Evolutionary conservation across 164 flowering plant genomes (phyloP).

Genomic region (Nymphaea colorata): DNA sequence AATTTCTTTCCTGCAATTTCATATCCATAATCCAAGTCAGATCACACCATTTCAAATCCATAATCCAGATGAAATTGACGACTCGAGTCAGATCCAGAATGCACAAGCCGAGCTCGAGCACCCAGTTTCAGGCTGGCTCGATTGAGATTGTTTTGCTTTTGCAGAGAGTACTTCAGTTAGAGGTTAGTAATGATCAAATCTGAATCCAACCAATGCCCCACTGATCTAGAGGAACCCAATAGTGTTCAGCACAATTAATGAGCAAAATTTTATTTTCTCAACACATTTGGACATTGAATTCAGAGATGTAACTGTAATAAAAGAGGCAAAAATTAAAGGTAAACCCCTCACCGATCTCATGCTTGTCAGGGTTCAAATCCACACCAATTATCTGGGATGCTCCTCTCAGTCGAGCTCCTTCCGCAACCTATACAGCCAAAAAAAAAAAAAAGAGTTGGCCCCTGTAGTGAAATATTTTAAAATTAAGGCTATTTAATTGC

Average conservation of each 20-base stretch:
- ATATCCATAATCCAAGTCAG: no score
- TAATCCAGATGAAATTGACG: no score
- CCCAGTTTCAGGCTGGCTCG: no score
- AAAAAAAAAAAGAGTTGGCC: background rate
- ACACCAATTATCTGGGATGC: conserved; percentile 66
- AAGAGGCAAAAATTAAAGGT: background rate
- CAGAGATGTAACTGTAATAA: background rate
- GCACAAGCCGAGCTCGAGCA: no score
- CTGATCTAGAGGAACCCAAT: background rate
- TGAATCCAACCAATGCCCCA: no score
- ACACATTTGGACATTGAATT: no score
- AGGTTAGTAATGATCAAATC: no score
- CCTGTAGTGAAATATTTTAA: background rate
- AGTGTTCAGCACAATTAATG: background rate
- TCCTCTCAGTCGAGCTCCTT: conserved; percentile 46
- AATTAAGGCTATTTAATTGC: background rate
- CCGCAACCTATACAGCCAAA: conserved; percentile 37
- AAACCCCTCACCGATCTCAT: conserved; percentile 27
- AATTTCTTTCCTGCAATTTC: conserved; percentile 37
- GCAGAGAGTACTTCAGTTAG: no score
- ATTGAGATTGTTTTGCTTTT: no score
- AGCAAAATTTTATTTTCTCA: no score
- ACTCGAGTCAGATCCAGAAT: no score
- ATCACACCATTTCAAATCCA: no score
- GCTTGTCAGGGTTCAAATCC: conserved; percentile 50